These are phyloP conservation scores for Funneliformis mosseae DNA, from an alignment of 192 early-diverging fungal species.

Conservation along the genomic window DNA sequence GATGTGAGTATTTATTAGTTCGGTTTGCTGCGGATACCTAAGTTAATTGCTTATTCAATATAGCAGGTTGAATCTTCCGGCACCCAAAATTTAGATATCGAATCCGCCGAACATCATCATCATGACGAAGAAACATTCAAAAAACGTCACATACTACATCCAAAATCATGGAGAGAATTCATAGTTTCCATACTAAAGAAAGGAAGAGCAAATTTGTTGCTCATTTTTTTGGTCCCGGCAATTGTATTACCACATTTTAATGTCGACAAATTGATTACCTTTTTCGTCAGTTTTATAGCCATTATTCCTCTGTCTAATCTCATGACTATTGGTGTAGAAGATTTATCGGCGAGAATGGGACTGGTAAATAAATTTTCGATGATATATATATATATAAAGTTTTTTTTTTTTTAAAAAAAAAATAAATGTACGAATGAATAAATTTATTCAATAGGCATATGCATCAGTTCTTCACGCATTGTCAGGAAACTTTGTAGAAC, in stretches of 20 bases:
- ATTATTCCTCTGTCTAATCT: conserved; percentile 20
- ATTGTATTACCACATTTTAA: not conserved
- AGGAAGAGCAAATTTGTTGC: not conserved
- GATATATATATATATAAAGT: not conserved
- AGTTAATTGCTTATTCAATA: not conserved
- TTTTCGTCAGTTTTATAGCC: conserved; percentile 8
- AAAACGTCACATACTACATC: not conserved
- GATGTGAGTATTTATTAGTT: no score
- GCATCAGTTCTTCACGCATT: conserved; percentile 41
- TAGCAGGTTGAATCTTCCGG: no score
- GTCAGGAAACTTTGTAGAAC: conserved; percentile 43
- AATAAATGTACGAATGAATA: not conserved
- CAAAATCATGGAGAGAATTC: not conserved
- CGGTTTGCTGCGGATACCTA: no score
- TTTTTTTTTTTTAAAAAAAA: no score
- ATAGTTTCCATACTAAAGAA: not conserved
- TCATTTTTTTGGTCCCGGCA: conserved; percentile 16
- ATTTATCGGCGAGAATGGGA: conserved; percentile 2
- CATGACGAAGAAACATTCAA: not conserved
- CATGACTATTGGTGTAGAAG: conserved; percentile 14
- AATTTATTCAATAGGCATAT: conserved; percentile 3
- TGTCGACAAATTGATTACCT: not conserved
- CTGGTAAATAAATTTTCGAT: conserved; percentile 1
- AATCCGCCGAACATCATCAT: not conserved
- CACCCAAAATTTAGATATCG: not conserved